Evolutionary conservation across 1,139 yeast species (phyloP).

Genomic region (Geotrichum klebahnii): DNA sequence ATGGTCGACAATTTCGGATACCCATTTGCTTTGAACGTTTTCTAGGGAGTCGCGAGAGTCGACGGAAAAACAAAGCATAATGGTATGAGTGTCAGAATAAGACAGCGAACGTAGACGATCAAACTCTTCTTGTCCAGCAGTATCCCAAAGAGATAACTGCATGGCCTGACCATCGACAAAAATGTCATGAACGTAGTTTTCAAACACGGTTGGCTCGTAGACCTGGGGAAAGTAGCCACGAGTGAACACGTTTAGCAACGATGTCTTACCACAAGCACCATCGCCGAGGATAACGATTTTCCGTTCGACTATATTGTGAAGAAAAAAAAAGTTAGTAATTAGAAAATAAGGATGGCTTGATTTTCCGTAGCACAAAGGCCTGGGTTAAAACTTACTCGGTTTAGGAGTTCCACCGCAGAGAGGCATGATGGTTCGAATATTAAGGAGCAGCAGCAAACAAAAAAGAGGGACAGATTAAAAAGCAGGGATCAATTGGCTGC

Average conservation of each 20-base stretch:
- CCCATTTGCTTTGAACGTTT: conserved; percentile 94
- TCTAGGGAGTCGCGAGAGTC: conserved; percentile 93
- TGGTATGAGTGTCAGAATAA: conserved; percentile 93
- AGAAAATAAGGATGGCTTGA: no score
- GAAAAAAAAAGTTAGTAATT: background rate
- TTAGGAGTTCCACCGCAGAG: conserved; percentile 66
- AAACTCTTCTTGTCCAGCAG: conserved; percentile 98
- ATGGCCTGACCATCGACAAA: conserved; percentile 92
- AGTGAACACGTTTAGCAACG: conserved; percentile 90
- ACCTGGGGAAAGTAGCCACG: conserved; percentile 98
- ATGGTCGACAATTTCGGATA: conserved; percentile 91
- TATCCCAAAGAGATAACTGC: conserved; percentile 93
- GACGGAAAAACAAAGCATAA: conserved; percentile 91
- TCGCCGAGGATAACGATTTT: conserved; percentile 95
- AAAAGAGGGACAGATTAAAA: background rate
- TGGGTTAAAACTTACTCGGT: conserved; percentile 38
- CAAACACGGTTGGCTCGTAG: conserved; percentile 96
- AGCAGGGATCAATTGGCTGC: conserved; percentile 1
- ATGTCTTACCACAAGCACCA: conserved; percentile 94
- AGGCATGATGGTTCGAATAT: conserved; percentile 46
- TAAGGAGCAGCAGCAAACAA: background rate
- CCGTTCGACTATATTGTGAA: conserved; percentile 55
- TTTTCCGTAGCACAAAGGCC: background rate
- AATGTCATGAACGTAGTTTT: conserved; percentile 94
- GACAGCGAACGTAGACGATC: conserved; percentile 86